Evolutionary conservation across 1,284 basidiomycete species (phyloP).

Genomic region (Rhodotorula sp.): DNA sequence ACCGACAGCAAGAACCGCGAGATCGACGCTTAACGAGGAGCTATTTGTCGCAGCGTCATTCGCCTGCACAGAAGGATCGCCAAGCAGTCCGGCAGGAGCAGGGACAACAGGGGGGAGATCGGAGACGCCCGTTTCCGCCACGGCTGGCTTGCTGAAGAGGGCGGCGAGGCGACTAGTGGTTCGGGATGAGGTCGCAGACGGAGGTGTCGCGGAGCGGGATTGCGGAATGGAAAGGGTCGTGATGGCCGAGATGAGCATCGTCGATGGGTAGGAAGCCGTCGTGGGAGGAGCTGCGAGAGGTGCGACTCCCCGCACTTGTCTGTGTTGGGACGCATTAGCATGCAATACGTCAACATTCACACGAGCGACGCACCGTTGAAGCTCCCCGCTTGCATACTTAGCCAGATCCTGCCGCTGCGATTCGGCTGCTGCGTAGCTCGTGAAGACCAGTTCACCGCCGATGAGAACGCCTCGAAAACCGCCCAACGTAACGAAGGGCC

Average conservation of each 20-base stretch:
- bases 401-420: not conserved
- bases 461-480: constrained; percentile 26
- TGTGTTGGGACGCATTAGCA: not conserved
- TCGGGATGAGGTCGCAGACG: not conserved
- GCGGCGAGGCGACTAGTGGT: constrained; percentile 36
- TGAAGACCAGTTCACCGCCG: constrained; percentile 20
- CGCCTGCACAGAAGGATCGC: not conserved
- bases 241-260: constrained; percentile 9
- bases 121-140: not conserved
- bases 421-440: constrained; percentile 3
- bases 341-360: not conserved
- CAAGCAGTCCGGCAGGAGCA: constrained; percentile 14
- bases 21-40: constrained; percentile 6
- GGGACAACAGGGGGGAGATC: constrained; percentile 18
- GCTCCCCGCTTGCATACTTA: not conserved
- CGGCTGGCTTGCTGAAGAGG: constrained; percentile 28
- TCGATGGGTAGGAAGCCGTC: constrained; percentile 10
- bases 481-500: constrained; percentile 26
- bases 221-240: constrained; percentile 26
- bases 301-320: constrained; percentile 1
- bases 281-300: not conserved
- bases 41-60: no score
- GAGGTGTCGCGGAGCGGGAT: not conserved
- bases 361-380: constrained; percentile 11
- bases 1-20: constrained; percentile 27